Conservation (phyloP, 2,329 filamentous ascomycete genomes). For the Hirsutella rhossiliensis region DNA sequence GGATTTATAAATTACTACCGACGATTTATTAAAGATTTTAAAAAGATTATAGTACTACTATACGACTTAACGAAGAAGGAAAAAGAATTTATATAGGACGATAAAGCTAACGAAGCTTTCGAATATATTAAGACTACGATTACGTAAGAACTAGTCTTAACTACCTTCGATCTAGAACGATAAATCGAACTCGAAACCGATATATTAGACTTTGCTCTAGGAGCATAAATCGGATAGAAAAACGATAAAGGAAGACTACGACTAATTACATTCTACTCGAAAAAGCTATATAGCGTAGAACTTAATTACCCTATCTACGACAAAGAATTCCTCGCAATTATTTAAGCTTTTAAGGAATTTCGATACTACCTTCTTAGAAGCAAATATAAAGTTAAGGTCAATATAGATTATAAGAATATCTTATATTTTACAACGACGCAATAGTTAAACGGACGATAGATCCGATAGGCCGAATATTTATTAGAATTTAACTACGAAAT, state of each 20-base stretch:
- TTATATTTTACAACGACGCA: neutral
- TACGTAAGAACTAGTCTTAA: too few species aligned
- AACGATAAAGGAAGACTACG: slow-evolving; percentile 5
- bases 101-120: too few species aligned
- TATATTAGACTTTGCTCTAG: neutral
- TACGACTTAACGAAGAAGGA: too few species aligned
- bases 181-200: neutral
- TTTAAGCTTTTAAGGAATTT: slow-evolving; percentile 13
- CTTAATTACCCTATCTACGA: too few species aligned
- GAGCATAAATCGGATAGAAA: slow-evolving; percentile 5
- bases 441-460: neutral
- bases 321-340: slow-evolving; percentile 12
- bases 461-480: neutral
- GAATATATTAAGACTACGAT: too few species aligned
- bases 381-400: slow-evolving; percentile 8
- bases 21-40: too few species aligned
- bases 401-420: slow-evolving; percentile 12
- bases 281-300: slow-evolving; percentile 3
- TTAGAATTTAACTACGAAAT: neutral
- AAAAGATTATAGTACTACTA: too few species aligned
- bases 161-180: neutral
- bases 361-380: slow-evolving; percentile 8
- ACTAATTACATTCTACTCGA: slow-evolving; percentile 7
- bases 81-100: too few species aligned
- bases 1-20: too few species aligned